Evolutionary conservation across 1,284 basidiomycete genomes (phyloP), one percentile per base, ranked within the genome.

Genomic region (Trametes pubescens): DNA sequence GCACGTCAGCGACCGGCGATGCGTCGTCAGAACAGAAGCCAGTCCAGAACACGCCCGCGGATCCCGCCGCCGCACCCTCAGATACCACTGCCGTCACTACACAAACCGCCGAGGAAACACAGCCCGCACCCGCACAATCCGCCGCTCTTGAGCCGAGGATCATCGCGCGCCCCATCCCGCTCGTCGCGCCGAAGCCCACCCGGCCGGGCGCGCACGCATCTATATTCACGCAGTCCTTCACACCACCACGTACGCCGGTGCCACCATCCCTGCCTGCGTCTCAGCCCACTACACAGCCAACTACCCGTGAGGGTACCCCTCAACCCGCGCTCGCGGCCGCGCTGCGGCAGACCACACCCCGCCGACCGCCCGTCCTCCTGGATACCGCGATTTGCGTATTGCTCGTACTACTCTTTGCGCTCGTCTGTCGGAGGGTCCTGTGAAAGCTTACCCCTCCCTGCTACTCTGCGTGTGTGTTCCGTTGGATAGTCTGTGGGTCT

Each of bases 301-400:
- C 55, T 6, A 68, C 54, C 21, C 66, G 63, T 38, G 60, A 62
- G 44, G 48, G 47, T 34, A 70, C 66, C 11, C 68, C 61, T 6
- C 65, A 64, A 38, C 61, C 68, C 16, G 64, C 64, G 24, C 62
- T 70, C 54, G 69, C 65, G 14, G 69, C 64, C 2, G 69, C 67
- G 4, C 52, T 73, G 34, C 64, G 67, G n/a, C 66, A 69, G 46
- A 71, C 65, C 49, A 61, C 64, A 8, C 58, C 72, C 7, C 70
- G 66, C 38, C 81, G 82, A 57, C 83, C 89, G n/a, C 86, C 87
- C n/a, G 71, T 90, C 37, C 72, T 89, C 29, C 77, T 92, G 26
- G 90, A 92, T 73, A 85, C 84, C 8, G 84, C 85, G 32, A 92
- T 92, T 63, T 87, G 88, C 73, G 79, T 91, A 51, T 77, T 91